Evolutionary conservation across 2,329 filamentous ascomycete genomes (phyloP).

Genomic region (Fusarium proliferatum): DNA sequence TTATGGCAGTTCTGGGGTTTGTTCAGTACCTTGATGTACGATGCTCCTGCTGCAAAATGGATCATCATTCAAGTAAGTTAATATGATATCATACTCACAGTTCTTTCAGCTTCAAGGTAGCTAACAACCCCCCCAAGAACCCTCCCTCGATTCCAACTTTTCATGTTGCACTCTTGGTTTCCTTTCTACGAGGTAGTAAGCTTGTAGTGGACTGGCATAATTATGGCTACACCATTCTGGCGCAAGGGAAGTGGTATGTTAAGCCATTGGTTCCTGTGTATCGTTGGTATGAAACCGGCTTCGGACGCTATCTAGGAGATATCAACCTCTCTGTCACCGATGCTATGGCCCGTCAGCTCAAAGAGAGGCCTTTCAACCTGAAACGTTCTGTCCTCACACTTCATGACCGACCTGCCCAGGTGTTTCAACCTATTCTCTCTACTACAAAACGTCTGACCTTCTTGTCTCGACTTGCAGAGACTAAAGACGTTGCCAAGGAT

Average conservation of each 20-base stretch:
- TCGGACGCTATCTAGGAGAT: slow-evolving; percentile 74
- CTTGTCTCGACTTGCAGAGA: slow-evolving; percentile 73
- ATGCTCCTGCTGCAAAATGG: slow-evolving; percentile 80
- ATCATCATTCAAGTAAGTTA: slow-evolving; percentile 79
- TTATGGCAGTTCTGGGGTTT: slow-evolving; percentile 82
- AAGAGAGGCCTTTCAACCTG: slow-evolving; percentile 71
- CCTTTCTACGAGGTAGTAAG: slow-evolving; percentile 80
- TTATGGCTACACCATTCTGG: slow-evolving; percentile 95
- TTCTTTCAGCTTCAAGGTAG: not conserved
- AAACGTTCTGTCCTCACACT: slow-evolving; percentile 74
- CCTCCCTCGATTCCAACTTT: slow-evolving; percentile 95
- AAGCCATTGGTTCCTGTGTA: slow-evolving; percentile 85
- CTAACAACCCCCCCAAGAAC: slow-evolving; percentile 67
- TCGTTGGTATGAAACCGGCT: slow-evolving; percentile 78
- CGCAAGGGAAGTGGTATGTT: slow-evolving; percentile 62
- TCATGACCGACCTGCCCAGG: slow-evolving; percentile 85
- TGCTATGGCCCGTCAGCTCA: slow-evolving; percentile 84
- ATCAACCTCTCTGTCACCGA: slow-evolving; percentile 89
- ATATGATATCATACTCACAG: too few relatives aligned
- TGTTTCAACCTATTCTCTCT: slow-evolving; percentile 78
- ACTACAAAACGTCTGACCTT: slow-evolving; percentile 64
- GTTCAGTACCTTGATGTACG: slow-evolving; percentile 78
- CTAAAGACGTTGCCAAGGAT: slow-evolving; percentile 66
- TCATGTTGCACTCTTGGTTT: slow-evolving; percentile 77
- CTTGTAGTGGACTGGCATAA: slow-evolving; percentile 99